These are phyloP conservation scores for Sorghum bicolor DNA, from an alignment of 176 grass and related monocot species.

Conservation along the genomic window Sorghum_bicolor_NCBIv3 NC_012871.2:77527001-77527500, in stretches of 20 bases:
- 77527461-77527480: slow-evolving; percentile 2
- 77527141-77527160: slow-evolving; percentile 19
- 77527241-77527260: slow-evolving; percentile 13
- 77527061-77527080: slow-evolving; percentile 67
- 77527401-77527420: slow-evolving; percentile 66
- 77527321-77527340: slow-evolving; percentile 87
- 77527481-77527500: not conserved
- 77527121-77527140: not conserved
- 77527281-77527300: slow-evolving; percentile 8
- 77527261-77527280: not conserved
- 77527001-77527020: slow-evolving; percentile 31
- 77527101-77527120: slow-evolving; percentile 81
- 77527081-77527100: slow-evolving; percentile 90
- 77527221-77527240: not conserved
- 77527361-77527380: slow-evolving; percentile 93
- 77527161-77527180: not conserved
- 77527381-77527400: slow-evolving; percentile 94
- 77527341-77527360: slow-evolving; percentile 90
- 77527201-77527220: slow-evolving; percentile 1
- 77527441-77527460: slow-evolving; percentile 13
- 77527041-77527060: not conserved
- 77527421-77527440: slow-evolving; percentile 19
- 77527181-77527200: slow-evolving; percentile 22
- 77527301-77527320: slow-evolving; percentile 87
- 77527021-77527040: slow-evolving; percentile 8